Percentiles rank a stretch among this genome's conserved stretches.
Evolutionary conservation across 2,329 filamentous ascomycete genomes (phyloP).

Genomic region (Fusarium proliferatum): DNA sequence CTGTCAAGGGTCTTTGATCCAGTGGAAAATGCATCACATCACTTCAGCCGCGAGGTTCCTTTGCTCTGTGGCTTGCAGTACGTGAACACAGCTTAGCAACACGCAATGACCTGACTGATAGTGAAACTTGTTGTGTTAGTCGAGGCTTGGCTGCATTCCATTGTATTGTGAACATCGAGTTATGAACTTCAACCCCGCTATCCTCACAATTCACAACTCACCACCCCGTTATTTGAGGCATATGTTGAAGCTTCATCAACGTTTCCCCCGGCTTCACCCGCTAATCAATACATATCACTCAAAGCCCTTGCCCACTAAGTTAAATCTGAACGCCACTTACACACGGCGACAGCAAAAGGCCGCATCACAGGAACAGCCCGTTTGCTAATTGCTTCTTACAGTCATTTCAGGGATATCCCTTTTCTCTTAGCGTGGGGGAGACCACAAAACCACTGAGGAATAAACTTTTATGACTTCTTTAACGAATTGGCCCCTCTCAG

Average conservation of each 20-base stretch:
- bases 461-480: conserved; percentile 12
- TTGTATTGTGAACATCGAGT: background rate
- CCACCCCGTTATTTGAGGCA: conserved; percentile 7
- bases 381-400: background rate
- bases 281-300: background rate
- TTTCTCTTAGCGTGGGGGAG: conserved; percentile 18
- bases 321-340: conserved; percentile 5
- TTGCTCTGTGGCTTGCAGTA: background rate
- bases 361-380: background rate
- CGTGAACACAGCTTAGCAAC: background rate
- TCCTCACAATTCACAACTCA: conserved; percentile 2
- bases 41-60: background rate
- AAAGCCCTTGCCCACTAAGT: conserved; percentile 13
- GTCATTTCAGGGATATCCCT: conserved; percentile 30
- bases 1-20: conserved; percentile 21
- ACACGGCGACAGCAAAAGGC: conserved; percentile 3
- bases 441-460: conserved; percentile 9
- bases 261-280: conserved; percentile 8
- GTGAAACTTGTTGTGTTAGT: conserved; percentile 1
- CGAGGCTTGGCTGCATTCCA: background rate
- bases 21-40: conserved; percentile 11
- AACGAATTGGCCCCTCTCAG: conserved; percentile 22
- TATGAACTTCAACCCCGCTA: background rate
- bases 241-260: conserved; percentile 13
- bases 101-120: background rate